phyloP scores from a whole-genome alignment of 257 asterid genomes.

The Solanum sejunctum region DNA sequence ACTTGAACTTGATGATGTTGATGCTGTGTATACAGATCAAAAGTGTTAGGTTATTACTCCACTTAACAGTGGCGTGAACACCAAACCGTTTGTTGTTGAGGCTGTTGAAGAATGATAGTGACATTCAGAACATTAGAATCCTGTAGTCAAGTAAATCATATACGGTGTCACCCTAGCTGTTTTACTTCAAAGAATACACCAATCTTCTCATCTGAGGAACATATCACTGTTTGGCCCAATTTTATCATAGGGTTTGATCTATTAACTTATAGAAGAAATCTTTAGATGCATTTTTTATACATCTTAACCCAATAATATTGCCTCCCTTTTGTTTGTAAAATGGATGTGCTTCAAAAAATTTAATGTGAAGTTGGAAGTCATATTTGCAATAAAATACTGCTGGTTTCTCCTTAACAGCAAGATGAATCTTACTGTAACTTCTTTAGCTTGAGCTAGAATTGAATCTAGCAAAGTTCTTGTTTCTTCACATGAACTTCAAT shows the following conservation, averaged over 20 bases:
- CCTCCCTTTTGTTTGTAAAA: not conserved
- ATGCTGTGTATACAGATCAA: slow-evolving; percentile 83
- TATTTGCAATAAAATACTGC: not conserved
- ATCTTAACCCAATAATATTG: not conserved
- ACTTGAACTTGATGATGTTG: slow-evolving; percentile 90
- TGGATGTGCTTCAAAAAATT: not conserved
- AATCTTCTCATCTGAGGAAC: not conserved
- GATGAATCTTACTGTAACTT: not conserved
- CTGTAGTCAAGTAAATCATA: not conserved
- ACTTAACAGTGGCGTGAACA: not conserved
- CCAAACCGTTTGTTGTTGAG: not conserved
- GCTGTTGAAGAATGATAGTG: not conserved
- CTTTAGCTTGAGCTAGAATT: not conserved
- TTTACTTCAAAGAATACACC: not conserved
- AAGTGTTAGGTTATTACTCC: slow-evolving; percentile 12
- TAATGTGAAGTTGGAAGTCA: not conserved
- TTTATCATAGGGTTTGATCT: not conserved
- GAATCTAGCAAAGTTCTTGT: not conserved
- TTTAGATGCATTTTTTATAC: not conserved
- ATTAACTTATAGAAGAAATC: not conserved
- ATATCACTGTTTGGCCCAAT: not conserved
- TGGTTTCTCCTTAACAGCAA: not conserved
- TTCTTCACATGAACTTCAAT: not conserved
- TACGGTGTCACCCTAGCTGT: not conserved
- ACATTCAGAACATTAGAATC: not conserved